Base-by-base conservation (phyloP, 2,329 filamentous ascomycete genomes). In the Diaporthe velutina region DNA sequence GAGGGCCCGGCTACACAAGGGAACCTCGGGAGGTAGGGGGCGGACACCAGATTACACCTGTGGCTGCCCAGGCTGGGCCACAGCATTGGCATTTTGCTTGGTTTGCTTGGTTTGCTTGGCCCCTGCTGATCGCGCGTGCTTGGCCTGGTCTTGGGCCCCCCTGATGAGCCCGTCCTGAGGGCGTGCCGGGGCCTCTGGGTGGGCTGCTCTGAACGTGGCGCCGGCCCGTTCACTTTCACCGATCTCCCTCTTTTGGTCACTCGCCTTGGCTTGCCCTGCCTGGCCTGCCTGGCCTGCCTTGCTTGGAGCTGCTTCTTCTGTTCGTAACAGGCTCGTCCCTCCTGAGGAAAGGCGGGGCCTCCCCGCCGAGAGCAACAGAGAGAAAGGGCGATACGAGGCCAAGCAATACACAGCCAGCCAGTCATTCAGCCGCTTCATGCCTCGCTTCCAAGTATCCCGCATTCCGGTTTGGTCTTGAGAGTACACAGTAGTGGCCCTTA, bases 101-200 rank as follows among this genome's bases (percentile, higher is more conserved):
- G 73, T 70, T 61, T 71, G 57, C 67, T 73, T 66, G 73, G 66
- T 33, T 61, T 48, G 42, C 72, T 73, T 74, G 73, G 73, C 73
- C 45, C 45, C 55, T 35, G 50, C 45, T 42, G 72, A 50, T 55
- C 50, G 13, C 55, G 48, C 13, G 30, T 74, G 45, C 66, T 70
- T 68, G 60, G 60, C 38, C 48, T 54, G 45, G 61, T 67, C 58
- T 55, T 40, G 71, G 50, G 40, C n/a, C 55, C 40, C 66, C 45
- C 60, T 57, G 40, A n/a, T 35, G 50, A 70, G 67, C 38, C 35
- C 6, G 45, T 57, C 38, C 35, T 57, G 67, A 70, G 48, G 61
- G 42, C 45, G 30, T 52, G 61, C 61, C 61, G 38, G 52, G 61
- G 45, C 61, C 45, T 33, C 42, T 48, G 17, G 22, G 35, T 42